Evolutionary conservation across 1,139 yeast species (phyloP).

Genomic region (Kurtzmaniella natalensis): DNA sequence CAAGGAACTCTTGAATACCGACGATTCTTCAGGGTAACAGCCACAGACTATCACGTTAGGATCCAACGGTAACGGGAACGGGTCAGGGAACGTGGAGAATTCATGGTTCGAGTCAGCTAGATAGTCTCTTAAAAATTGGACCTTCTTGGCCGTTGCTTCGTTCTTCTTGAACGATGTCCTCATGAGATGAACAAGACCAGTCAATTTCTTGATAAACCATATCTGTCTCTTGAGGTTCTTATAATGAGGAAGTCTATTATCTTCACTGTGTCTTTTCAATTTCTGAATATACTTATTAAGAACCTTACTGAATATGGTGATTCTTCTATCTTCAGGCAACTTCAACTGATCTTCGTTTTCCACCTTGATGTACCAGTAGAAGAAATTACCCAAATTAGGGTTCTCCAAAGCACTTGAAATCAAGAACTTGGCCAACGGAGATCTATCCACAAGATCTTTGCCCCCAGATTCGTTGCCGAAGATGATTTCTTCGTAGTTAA

Average conservation of each 20-base stretch:
- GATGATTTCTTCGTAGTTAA: slow-evolving; percentile 60
- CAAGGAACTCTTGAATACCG: slow-evolving; percentile 85
- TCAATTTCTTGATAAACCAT: slow-evolving; percentile 42
- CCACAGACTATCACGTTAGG: slow-evolving; percentile 69
- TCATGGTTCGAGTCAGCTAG: slow-evolving; percentile 39
- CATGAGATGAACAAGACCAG: slow-evolving; percentile 37
- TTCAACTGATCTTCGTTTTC: slow-evolving; percentile 69
- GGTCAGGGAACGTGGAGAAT: slow-evolving; percentile 38
- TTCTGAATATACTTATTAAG: slow-evolving; percentile 38
- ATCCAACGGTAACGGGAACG: slow-evolving; percentile 68
- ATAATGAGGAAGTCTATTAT: slow-evolving; percentile 31
- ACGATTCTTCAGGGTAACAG: slow-evolving; percentile 71
- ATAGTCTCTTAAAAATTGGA: slow-evolving; percentile 39
- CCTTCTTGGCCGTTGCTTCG: slow-evolving; percentile 42
- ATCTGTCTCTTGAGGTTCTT: slow-evolving; percentile 40
- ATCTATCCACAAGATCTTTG: slow-evolving; percentile 22
- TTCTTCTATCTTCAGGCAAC: slow-evolving; percentile 8
- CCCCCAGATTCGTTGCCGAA: slow-evolving; percentile 15
- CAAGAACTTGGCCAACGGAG: slow-evolving; percentile 76
- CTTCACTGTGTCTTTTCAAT: slow-evolving; percentile 28
- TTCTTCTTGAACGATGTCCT: slow-evolving; percentile 38
- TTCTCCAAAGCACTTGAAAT: slow-evolving; percentile 69
- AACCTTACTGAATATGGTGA: slow-evolving; percentile 29
- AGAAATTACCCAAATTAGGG: slow-evolving; percentile 68
- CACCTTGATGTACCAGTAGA: slow-evolving; percentile 90